Conservation (phyloP, 331 rosid species). For the Rhamnella rubrinervis region DNA sequence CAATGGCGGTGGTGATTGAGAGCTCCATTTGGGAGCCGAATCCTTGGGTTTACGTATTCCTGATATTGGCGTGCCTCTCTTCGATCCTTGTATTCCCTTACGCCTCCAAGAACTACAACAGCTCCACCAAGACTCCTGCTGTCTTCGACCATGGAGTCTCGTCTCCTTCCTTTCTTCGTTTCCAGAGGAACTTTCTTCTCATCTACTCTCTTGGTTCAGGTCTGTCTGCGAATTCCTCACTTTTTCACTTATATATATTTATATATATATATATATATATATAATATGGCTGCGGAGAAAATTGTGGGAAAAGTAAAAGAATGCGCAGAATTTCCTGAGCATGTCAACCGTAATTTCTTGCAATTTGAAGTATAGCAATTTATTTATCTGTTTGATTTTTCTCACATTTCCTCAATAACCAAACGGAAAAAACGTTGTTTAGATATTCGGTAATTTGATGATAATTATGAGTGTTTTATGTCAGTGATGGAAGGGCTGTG, state of each 20-base stretch:
- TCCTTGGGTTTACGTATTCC: conserved; percentile 56
- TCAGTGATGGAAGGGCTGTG: conserved; percentile 82
- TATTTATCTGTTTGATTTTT: not conserved
- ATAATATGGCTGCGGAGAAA: conserved; percentile 39
- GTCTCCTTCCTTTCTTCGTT: conserved; percentile 56
- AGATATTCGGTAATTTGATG: not conserved
- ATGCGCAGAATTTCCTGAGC: not conserved
- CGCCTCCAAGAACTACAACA: conserved; percentile 28
- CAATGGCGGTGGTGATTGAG: conserved; percentile 80
- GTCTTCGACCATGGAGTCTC: conserved; percentile 75
- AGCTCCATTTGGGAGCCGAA: conserved; percentile 84
- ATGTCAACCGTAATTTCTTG: not conserved
- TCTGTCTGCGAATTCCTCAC: conserved; percentile 11
- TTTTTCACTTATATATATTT: conserved; percentile 7
- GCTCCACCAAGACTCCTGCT: conserved; percentile 42
- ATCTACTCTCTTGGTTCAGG: conserved; percentile 82
- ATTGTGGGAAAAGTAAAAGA: conserved; percentile 16
- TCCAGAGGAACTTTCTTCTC: conserved; percentile 69
- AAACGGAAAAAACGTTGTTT: conserved; percentile 1
- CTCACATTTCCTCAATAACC: conserved; percentile 18
- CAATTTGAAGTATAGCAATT: not conserved
- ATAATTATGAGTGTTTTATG: conserved; percentile 20
- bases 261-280: conserved; percentile 7
- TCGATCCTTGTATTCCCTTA: conserved; percentile 58
- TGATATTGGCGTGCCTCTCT: conserved; percentile 60